Evolutionary conservation across 1,284 basidiomycete genomes (phyloP), one percentile per base, ranked within the genome.

Genomic region (Sphaerobolus stellatus): DNA sequence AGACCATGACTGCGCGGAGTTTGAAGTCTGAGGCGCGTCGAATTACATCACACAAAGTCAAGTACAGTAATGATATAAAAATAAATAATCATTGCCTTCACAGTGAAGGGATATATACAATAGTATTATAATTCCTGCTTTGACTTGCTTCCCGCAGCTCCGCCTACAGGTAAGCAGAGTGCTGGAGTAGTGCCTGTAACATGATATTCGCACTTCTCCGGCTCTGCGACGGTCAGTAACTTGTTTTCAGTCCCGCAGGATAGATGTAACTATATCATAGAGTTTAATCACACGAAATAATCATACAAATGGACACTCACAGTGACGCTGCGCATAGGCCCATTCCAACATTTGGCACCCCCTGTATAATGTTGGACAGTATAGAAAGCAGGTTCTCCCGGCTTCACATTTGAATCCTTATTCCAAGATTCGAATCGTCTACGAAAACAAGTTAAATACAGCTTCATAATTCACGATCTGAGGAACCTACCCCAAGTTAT

Each of bases 121-220:
- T 36, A 36, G 18, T 36, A 36, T 48, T 16, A 43, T 48, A 57
- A 45, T 33, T 54, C 52, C 40, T 55, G 51, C 47, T 60, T 53
- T 4, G 56, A 43, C 13, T 4, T 41, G 5, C 40, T 29, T 20
- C 25, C 28, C 20, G 29, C 13, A 24, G 14, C 11, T 1, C 50
- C 14, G 6, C 24, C 77, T 43, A 82, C 58, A 25, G 91, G 89
- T 68, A 85, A 78, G 71, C 96, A 99, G 31, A 98, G 75, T 1
- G 95, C 95, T 5, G 96, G 97, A 1, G 87, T 86, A 27, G 90
- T 92, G 11, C 84, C 92, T 48, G 86, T 90, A 68, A 97, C 85
- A 64, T 87, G 83, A 68, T 99, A 99, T 71, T 96, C 93, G 75
- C 96, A 99, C 75, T 99, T 99, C 72, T 99, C 95, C 6, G 92